Evolutionary conservation across 495 filamentous ascomycete species (phyloP).

Genomic region (Xylaria acuta): DNA sequence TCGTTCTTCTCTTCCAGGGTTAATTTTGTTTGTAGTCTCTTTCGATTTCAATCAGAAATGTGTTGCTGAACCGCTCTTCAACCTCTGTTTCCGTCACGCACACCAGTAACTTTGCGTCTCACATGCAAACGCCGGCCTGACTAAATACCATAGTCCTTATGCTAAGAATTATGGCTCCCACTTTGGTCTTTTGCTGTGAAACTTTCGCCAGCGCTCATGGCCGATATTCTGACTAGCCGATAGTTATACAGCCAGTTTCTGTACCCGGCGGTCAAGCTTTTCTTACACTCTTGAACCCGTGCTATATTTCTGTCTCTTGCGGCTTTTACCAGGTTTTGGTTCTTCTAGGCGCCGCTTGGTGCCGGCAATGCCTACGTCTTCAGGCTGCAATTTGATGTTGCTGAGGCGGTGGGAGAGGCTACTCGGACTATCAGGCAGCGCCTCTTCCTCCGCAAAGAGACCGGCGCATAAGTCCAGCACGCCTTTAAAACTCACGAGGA

Average conservation of each 20-base stretch:
- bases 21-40: neutral
- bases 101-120: neutral
- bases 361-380: neutral
- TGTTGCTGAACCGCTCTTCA: neutral
- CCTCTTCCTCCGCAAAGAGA: neutral
- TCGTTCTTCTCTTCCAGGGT: neutral
- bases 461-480: constrained; percentile 12
- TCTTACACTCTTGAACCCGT: neutral
- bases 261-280: neutral
- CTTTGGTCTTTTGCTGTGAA: neutral
- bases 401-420: neutral
- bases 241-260: too few relatives aligned
- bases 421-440: neutral
- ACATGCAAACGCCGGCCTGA: neutral
- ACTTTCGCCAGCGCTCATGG: neutral
- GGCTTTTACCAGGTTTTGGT: neutral
- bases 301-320: neutral
- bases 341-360: neutral
- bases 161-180: neutral
- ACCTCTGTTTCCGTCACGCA: neutral
- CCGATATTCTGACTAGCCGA: too few relatives aligned
- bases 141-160: neutral
- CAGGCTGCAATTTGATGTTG: neutral
- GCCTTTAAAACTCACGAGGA: constrained; percentile 21
- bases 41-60: neutral